Percentiles rank a stretch among this genome's conserved stretches.
Evolutionary conservation across 306 rosid genomes (phyloP).

Genomic region (Vachellia collinsii): DNA sequence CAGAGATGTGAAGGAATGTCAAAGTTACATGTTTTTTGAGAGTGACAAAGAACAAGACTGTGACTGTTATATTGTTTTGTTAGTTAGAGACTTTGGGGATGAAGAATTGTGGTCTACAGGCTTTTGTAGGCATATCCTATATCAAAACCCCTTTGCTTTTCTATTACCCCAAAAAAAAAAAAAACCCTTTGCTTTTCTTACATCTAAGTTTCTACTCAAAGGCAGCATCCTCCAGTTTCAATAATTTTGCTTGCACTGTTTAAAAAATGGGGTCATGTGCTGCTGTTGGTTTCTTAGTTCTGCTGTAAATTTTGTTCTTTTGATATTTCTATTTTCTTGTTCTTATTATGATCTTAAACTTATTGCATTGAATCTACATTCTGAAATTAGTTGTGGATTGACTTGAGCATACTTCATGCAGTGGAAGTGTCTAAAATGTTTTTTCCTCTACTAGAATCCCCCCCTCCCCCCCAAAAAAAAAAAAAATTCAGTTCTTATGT

Average conservation of each 20-base stretch:
- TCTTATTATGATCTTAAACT: not conserved
- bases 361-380: not conserved
- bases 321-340: not conserved
- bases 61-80: constrained; percentile 28
- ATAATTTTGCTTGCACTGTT: not conserved
- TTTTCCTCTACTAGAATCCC: not conserved
- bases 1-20: constrained; percentile 4
- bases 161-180: too few relatives aligned
- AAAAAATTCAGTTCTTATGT: not conserved
- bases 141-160: not conserved
- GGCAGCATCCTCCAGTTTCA: not conserved
- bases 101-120: constrained; percentile 12
- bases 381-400: constrained; percentile 7
- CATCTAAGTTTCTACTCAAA: not conserved
- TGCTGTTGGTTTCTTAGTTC: not conserved
- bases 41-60: constrained; percentile 17
- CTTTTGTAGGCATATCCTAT: constrained; percentile 4
- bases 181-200: not conserved
- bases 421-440: not conserved
- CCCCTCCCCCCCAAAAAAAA: too few relatives aligned
- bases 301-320: not conserved
- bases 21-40: constrained; percentile 30
- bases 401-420: not conserved
- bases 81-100: constrained; percentile 19
- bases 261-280: not conserved